Evolutionary conservation across 2,329 filamentous ascomycete genomes (phyloP).

Genomic region (Fusarium protoensiforme): DNA sequence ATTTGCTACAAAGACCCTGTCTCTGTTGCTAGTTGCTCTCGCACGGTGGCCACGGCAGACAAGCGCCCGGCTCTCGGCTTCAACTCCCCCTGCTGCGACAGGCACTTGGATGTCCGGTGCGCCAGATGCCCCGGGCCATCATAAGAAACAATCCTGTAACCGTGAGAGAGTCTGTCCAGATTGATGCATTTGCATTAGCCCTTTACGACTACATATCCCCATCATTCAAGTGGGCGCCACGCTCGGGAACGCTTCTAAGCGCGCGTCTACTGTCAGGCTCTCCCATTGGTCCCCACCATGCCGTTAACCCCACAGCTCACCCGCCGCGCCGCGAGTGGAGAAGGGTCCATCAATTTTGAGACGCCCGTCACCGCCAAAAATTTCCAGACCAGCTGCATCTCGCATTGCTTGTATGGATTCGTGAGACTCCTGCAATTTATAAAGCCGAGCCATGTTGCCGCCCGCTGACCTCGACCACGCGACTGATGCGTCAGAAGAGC

Average conservation of each 20-base stretch:
- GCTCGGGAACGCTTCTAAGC: slow-evolving; percentile 35
- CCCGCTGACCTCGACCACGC: slow-evolving; percentile 30
- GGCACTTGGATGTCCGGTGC: not conserved
- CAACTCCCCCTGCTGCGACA: not conserved
- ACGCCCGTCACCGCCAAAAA: slow-evolving; percentile 44
- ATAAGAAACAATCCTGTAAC: slow-evolving; percentile 1
- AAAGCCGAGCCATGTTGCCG: slow-evolving; percentile 35
- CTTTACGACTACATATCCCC: not conserved
- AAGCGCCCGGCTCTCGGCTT: slow-evolving; percentile 26
- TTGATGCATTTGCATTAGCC: slow-evolving; percentile 4
- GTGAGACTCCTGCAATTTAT: slow-evolving; percentile 38
- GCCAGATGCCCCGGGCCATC: not conserved
- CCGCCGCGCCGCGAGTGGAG: slow-evolving; percentile 14
- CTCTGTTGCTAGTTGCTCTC: slow-evolving; percentile 20
- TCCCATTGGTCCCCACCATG: slow-evolving; percentile 23
- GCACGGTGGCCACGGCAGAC: slow-evolving; percentile 12
- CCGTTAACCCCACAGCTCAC: slow-evolving; percentile 10
- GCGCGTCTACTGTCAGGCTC: slow-evolving; percentile 39
- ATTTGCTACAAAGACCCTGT: slow-evolving; percentile 31
- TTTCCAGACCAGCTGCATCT: slow-evolving; percentile 25
- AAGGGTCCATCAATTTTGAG: slow-evolving; percentile 34
- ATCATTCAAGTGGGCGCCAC: not conserved
- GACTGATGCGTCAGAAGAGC: slow-evolving; percentile 30
- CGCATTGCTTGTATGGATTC: slow-evolving; percentile 26
- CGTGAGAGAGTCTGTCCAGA: not conserved